A percentile compares a stretch with the other conserved stretches of the same genome.
These are phyloP conservation scores for Phyllosticta ampelicida DNA, from an alignment of 2,329 filamentous ascomycete species.

Conservation along the genomic window DNA sequence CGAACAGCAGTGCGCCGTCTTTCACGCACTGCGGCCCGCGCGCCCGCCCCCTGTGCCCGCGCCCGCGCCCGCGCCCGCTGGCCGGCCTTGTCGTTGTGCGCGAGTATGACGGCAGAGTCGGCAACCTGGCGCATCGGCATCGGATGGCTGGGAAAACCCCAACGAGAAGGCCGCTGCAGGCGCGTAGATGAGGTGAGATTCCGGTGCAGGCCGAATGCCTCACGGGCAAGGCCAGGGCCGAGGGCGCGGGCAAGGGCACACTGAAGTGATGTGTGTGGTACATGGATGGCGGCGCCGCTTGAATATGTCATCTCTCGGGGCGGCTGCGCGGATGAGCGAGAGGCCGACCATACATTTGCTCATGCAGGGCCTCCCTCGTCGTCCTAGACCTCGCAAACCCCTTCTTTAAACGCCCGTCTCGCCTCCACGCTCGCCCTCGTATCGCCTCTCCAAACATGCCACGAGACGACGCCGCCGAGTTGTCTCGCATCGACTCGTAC, in stretches of 20 bases:
- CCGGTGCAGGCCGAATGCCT: neutral
- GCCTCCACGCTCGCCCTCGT: neutral
- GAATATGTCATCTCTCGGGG: neutral
- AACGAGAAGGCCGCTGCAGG: neutral
- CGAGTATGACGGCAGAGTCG: neutral
- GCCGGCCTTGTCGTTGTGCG: neutral
- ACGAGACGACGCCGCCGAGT: conserved; percentile 16
- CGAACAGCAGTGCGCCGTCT: neutral
- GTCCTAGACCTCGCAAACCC: neutral
- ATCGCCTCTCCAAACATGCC: conserved; percentile 1
- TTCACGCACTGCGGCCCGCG: neutral
- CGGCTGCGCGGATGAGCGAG: neutral
- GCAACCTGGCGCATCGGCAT: neutral
- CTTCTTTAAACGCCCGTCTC: neutral
- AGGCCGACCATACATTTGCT: neutral
- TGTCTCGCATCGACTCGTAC: conserved; percentile 29
- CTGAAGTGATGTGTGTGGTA: too few species aligned
- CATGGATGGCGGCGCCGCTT: neutral
- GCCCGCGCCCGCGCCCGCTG: neutral
- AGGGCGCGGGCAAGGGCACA: too few species aligned
- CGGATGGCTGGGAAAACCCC: neutral
- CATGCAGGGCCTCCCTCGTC: neutral
- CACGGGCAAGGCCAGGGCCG: too few species aligned
- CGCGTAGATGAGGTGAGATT: neutral
- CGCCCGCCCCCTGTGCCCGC: neutral